Conservation (phyloP, 768 basidiomycete genomes). For the Artomyces pyxidatus region DNA sequence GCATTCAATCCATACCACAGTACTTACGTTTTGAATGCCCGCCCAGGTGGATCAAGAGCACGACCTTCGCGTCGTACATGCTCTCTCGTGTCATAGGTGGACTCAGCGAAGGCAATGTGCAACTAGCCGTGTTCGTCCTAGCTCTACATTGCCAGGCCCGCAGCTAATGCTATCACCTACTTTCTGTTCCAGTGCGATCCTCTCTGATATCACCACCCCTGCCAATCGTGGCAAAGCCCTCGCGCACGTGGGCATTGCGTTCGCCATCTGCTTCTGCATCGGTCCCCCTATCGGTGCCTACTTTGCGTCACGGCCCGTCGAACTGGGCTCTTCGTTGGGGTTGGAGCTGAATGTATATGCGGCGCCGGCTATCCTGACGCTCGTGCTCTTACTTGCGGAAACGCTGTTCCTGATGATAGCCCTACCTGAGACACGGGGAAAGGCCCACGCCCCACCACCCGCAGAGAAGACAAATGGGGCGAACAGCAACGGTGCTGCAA, state of each 20-base stretch:
- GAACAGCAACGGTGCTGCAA: not conserved
- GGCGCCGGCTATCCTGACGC: slow-evolving; percentile 76
- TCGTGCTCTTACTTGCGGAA: slow-evolving; percentile 70
- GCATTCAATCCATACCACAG: not conserved
- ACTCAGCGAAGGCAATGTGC: slow-evolving; percentile 94
- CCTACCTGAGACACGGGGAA: slow-evolving; percentile 80
- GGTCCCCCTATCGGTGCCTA: slow-evolving; percentile 95
- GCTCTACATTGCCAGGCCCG: not conserved
- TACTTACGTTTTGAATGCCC: slow-evolving; percentile 2
- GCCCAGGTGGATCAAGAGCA: slow-evolving; percentile 80
- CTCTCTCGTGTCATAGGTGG: slow-evolving; percentile 89
- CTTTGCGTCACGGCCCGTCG: slow-evolving; percentile 82
- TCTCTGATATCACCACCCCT: slow-evolving; percentile 83
- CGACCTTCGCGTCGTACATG: slow-evolving; percentile 84
- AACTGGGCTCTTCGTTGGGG: slow-evolving; percentile 45
- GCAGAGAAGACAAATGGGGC: slow-evolving; percentile 15
- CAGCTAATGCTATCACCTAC: not conserved
- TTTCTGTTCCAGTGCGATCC: slow-evolving; percentile 60
- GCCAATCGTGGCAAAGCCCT: slow-evolving; percentile 78
- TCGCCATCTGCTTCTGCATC: slow-evolving; percentile 89
- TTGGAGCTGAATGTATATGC: slow-evolving; percentile 83
- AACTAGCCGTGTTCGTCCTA: slow-evolving; percentile 79
- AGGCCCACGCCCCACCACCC: slow-evolving; percentile 1
- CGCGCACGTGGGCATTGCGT: slow-evolving; percentile 92
- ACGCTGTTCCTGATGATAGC: slow-evolving; percentile 66